Evolutionary conservation across 768 basidiomycete genomes (phyloP), one percentile per base, ranked within the genome.

Genomic region (Agrocybe pediades): DNA sequence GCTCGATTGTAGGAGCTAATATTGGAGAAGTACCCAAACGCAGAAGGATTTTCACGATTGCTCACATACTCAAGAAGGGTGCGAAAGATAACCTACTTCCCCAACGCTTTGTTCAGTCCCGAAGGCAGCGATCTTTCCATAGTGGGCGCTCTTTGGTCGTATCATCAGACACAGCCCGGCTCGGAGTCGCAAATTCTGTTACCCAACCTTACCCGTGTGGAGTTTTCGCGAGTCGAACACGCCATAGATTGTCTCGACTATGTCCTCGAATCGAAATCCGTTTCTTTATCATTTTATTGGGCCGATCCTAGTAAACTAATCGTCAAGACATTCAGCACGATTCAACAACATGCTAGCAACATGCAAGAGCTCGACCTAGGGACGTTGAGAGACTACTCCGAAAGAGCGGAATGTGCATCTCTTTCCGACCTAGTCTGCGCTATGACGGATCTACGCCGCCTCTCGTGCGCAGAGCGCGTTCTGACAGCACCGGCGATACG

Each of bases 321-420:
- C 16, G 19, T 29, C 16, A 23, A 13, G 4, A 19, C 56, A 19
- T 53, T 56, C 33, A 44, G 29, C 1, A 39, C 44, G 2, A 57
- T 60, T 25, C 42, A 42, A 20, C 6, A 39, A 36, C 29, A 54
- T 26, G 59, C 59, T 7, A 24, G 47, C 8, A 53, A 57, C 23
- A 56, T 57, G 52, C 41, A 54, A 41, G 59, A 60, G 45, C 55
- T 60, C 16, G 59, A 60, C 25, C 21, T 60, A 8, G 55, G 55
- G 43, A 44, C 6, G 13, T 41, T 17, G 25, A 41, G 21, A 49
- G 21, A 49, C 25, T 15, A 3, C 20, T n/a, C n/a, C n/a, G n/a
- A 19, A 25, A 26, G 13, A 46, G 24, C 8, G 25, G 23, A 40
- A 13, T 41, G 52, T 21, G n/a, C 23, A 1, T 23, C 26, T 29